Percentiles rank a stretch among this genome's conserved stretches.
Conservation (phyloP, 768 basidiomycete species). For the Plicaturopsis crispa region DNA sequence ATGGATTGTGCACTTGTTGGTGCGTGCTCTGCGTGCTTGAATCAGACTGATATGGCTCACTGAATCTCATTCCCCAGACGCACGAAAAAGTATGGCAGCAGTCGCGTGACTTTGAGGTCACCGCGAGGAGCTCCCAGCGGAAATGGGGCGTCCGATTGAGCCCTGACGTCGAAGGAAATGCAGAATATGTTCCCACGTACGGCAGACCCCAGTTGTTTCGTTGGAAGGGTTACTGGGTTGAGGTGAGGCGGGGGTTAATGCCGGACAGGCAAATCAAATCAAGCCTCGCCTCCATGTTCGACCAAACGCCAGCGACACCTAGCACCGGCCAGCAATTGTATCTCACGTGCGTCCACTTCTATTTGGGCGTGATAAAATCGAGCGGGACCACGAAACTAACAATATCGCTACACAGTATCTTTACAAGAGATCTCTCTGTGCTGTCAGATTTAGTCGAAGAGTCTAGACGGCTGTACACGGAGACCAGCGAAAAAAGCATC, state of each 20-base stretch:
- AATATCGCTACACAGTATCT: too few relatives aligned
- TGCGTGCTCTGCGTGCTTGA: too few relatives aligned
- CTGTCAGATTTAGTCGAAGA: conserved; percentile 35
- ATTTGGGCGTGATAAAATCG: too few relatives aligned
- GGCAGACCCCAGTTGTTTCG: conserved; percentile 32
- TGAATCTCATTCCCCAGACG: conserved; percentile 21
- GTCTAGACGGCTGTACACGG: conserved; percentile 30
- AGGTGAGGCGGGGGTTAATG: too few relatives aligned
- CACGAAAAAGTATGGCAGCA: conserved; percentile 34
- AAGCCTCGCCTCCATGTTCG: too few relatives aligned
- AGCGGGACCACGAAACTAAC: too few relatives aligned
- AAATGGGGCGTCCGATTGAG: conserved; percentile 30
- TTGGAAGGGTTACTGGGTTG: conserved; percentile 34
- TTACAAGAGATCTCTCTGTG: conserved; percentile 33
- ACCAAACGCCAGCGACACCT: too few relatives aligned
- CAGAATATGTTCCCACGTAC: conserved; percentile 36
- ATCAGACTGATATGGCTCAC: background rate
- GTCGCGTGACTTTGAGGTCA: conserved; percentile 33
- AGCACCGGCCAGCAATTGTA: too few relatives aligned
- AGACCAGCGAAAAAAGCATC: conserved; percentile 32
- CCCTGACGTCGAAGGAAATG: conserved; percentile 14
- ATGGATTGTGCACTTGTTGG: conserved; percentile 39
- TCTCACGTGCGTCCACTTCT: too few relatives aligned
- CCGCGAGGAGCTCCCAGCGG: conserved; percentile 27
- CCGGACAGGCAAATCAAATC: too few relatives aligned